Base-by-base conservation (phyloP, 768 basidiomycete genomes). In the Lentinula lateritia region DNA sequence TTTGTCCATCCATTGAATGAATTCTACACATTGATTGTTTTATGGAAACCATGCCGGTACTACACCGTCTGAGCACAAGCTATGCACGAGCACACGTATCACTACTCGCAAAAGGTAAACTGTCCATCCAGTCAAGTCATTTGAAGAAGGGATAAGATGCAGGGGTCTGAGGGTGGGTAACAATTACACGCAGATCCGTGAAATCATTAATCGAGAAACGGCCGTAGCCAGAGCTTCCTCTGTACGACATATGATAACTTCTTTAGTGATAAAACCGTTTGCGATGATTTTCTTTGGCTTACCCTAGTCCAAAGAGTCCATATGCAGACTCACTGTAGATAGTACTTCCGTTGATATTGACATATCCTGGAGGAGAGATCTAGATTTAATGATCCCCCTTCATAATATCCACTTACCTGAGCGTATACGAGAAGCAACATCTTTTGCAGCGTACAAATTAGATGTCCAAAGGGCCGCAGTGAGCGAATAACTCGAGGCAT, bases 291-390 rank as follows among this genome's bases (percentile, higher is more conserved):
- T 15, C 5, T 28, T 23, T 35, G 50, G 71, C 78, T 59, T 68
- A 84, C 83, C 81, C 78, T 18, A 84, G 70, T 0, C 83, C 83
- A 3, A 74, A 65, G 8, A 75, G 61, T 15, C 76, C 74, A 53
- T 75, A 69, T 7, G 61, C 59, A 6, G 72, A 65, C 63, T 86
- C 82, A 7, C 69, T 66, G 61, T 83, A 80, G 23, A 85, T 64
- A 3, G 82, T 82, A 3, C 78, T 69, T 0, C 83, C 85, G 61
- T 88, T 87, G 64, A 87, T 77, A 65, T 81, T 80, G 15, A 77
- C 75, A 52, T 74, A 77, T 3, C 85, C 86, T 84, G 61, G 12
- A 48, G 15, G 39, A 3, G 35, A 15, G 12, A 39, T 58, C 15
- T 42, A 6, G 36, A 34, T 58, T 15, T 1, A 9, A 34, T 15